phyloP scores from a whole-genome alignment of 2,329 filamentous ascomycete genomes.

The Podosphaera aphanis region DNA sequence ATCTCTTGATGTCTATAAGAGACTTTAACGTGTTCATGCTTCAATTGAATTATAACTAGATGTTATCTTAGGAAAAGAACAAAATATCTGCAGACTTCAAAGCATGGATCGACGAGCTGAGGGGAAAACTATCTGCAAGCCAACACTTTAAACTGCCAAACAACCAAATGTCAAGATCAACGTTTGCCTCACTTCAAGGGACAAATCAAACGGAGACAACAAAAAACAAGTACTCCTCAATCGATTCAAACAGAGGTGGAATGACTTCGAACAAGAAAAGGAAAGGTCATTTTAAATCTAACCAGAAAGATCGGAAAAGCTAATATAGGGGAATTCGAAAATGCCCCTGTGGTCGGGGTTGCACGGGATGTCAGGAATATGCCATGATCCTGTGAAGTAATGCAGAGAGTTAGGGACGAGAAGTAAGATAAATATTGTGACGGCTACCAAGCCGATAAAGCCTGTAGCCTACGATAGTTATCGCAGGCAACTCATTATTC shows the following conservation, averaged over 20 bases:
- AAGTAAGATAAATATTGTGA: too few species aligned
- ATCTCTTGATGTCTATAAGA: neutral
- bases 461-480: too few species aligned
- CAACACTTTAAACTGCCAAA: neutral
- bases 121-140: neutral
- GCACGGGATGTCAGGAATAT: too few species aligned
- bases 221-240: neutral
- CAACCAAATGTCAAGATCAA: neutral
- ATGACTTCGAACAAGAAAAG: neutral
- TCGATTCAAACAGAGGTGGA: neutral
- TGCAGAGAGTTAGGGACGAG: too few species aligned
- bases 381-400: too few species aligned
- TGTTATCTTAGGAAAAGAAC: neutral
- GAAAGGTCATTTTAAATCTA: neutral
- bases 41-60: neutral
- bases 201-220: neutral
- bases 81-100: neutral
- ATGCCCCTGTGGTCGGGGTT: too few species aligned
- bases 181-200: neutral
- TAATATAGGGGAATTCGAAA: too few species aligned
- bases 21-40: neutral
- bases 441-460: too few species aligned
- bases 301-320: neutral
- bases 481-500: too few species aligned
- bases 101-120: neutral